Base-by-base conservation (phyloP, 371 early-diverging fungal species). In the Rhizopus sp. region DNA sequence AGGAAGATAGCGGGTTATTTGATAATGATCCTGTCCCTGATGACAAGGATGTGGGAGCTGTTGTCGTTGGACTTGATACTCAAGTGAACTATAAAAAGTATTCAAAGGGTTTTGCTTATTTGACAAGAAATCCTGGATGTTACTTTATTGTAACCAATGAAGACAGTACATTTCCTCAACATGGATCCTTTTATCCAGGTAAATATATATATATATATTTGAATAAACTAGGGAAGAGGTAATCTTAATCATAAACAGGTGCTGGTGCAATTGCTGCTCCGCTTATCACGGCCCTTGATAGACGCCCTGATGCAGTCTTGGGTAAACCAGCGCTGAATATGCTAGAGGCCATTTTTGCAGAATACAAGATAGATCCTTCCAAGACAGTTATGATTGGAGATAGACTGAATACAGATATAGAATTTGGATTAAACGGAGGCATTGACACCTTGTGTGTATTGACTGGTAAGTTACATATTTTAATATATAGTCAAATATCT, bases 321-420 rank as follows among this genome's bases (percentile, higher is more conserved):
- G 98, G 98, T 16, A 98, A 98, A 68, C 98, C 98, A 17, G 87
- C 92, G 60, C 82, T 86, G 62, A 88, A 88, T 30, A 94, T 97
- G 95, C 64, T 98, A 52, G 90, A 96, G 58, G 88, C 91, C 41
- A 93, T 98, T 63, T 77, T 90, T 53, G 80, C 87, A 34, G 76
- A 83, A 60, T 90, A 88, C 62, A 77, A 88, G 45, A 78, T 97
- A 10, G 88, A 97, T 60, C 86, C 84, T 1, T 56, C 68, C 9
- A 79, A 90, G 55, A 94, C 96, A 1, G 92, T 92, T 73, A 98
- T 98, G 99, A 89, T 98, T 51, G 99, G 99, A 30, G 99, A 98
- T 71, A 87, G 95, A 51, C 73, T 98, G 46, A 90, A 96, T 70
- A 98, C 98, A 5, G 99, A 98, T 72, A 94, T 98, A 57, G 87